These are phyloP conservation scores for Trichopus zeylanicus DNA, from an alignment of 116 monocot species.

Conservation along the genomic window DNA sequence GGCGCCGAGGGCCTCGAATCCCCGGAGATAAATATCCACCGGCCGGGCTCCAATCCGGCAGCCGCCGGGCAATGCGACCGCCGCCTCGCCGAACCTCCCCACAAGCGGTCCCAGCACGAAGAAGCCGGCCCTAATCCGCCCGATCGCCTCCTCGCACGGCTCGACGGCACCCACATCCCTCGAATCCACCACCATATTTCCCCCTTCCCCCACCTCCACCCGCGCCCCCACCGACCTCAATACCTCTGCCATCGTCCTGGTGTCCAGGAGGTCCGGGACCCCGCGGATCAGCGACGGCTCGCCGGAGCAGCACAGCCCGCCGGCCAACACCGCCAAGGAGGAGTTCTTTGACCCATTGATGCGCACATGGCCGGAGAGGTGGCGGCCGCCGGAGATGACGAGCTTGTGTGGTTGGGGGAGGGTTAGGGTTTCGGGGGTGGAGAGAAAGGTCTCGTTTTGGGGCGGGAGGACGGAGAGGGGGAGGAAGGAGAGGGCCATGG, in stretches of 20 bases:
- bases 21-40: conserved; percentile 30
- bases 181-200: conserved; percentile 21
- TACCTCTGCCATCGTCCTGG: conserved; percentile 24
- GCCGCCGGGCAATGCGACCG: conserved; percentile 31
- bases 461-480: background rate
- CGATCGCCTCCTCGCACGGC: conserved; percentile 20
- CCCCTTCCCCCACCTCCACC: conserved; percentile 21
- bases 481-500: background rate
- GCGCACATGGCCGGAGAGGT: conserved; percentile 30
- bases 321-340: conserved; percentile 40
- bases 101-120: conserved; percentile 44
- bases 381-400: conserved; percentile 24
- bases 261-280: conserved; percentile 31
- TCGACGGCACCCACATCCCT: conserved; percentile 13
- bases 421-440: background rate
- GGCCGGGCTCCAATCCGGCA: conserved; percentile 44
- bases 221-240: conserved; percentile 34
- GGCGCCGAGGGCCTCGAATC: conserved; percentile 31
- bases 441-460: background rate
- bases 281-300: conserved; percentile 21
- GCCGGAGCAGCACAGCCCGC: conserved; percentile 34
- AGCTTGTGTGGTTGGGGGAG: conserved; percentile 8
- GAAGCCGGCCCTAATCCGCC: conserved; percentile 36
- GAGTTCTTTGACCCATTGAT: conserved; percentile 50
- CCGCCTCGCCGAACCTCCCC: conserved; percentile 41